These are phyloP conservation scores for Komagataella phaffii DNA, from an alignment of 805 yeast genomes.

Conservation along the genomic window DNA sequence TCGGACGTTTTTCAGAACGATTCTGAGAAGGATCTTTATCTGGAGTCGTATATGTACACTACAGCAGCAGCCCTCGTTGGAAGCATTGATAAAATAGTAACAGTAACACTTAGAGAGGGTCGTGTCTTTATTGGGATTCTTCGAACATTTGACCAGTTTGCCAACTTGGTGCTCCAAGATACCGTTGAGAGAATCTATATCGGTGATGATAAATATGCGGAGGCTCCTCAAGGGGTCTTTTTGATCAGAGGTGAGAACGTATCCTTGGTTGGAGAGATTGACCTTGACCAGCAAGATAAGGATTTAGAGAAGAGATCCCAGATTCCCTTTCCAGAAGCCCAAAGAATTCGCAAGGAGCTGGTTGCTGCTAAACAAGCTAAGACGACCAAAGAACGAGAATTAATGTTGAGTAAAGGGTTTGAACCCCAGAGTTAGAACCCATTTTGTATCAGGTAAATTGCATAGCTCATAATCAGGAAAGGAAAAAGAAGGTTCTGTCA, in stretches of 20 bases:
- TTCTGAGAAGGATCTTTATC: conserved; percentile 35
- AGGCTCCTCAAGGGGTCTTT: conserved; percentile 56
- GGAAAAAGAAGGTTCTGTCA: background rate
- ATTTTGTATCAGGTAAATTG: background rate
- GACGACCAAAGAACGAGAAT: background rate
- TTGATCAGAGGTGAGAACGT: conserved; percentile 95
- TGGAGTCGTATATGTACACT: conserved; percentile 73
- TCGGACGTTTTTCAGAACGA: background rate
- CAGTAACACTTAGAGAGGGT: conserved; percentile 83
- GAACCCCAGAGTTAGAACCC: background rate
- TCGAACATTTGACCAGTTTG: conserved; percentile 92
- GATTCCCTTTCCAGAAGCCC: conserved; percentile 50
- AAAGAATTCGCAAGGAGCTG: conserved; percentile 16
- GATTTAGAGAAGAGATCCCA: conserved; percentile 43
- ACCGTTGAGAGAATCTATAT: conserved; percentile 76
- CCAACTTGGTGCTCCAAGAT: conserved; percentile 86
- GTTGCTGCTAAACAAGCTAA: conserved; percentile 1
- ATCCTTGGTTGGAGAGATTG: conserved; percentile 86
- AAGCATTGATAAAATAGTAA: conserved; percentile 70
- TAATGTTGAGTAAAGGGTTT: background rate
- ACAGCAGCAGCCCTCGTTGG: conserved; percentile 88
- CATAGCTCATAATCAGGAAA: background rate
- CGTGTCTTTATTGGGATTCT: conserved; percentile 76
- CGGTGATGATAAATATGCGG: conserved; percentile 47
- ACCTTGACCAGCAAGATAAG: conserved; percentile 72